Evolutionary conservation across 768 basidiomycete genomes (phyloP).

Genomic region (Suillus decipiens): DNA sequence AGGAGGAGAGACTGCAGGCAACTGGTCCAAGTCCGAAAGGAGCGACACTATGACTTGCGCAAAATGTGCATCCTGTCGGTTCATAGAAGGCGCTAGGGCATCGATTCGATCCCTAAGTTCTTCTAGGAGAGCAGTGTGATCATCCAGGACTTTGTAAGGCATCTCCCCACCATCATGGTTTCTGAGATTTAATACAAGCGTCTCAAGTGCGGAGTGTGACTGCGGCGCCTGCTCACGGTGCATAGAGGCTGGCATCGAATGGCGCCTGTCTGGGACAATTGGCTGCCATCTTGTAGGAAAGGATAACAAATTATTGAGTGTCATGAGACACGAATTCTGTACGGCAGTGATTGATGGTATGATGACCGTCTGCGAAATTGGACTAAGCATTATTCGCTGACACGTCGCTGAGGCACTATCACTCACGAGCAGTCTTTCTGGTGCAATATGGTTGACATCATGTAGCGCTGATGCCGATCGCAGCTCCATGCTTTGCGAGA

Average conservation of each 20-base stretch:
- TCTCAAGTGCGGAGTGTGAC: slow-evolving; percentile 53
- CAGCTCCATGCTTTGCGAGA: background rate
- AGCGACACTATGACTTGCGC: slow-evolving; percentile 71
- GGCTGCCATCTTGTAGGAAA: slow-evolving; percentile 32
- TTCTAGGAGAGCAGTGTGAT: slow-evolving; percentile 54
- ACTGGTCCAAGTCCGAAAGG: slow-evolving; percentile 64
- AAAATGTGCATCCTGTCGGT: slow-evolving; percentile 57
- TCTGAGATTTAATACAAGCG: slow-evolving; percentile 63
- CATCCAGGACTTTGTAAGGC: slow-evolving; percentile 41
- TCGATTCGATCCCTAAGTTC: slow-evolving; percentile 63
- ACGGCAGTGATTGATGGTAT: slow-evolving; percentile 74
- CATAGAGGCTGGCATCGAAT: slow-evolving; percentile 22
- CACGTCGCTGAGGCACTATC: background rate
- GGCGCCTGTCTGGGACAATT: slow-evolving; percentile 5
- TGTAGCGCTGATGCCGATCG: background rate
- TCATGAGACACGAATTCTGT: slow-evolving; percentile 73
- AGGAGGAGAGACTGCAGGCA: slow-evolving; percentile 40
- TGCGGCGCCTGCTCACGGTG: slow-evolving; percentile 33
- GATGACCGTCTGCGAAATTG: slow-evolving; percentile 50
- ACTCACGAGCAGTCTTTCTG: slow-evolving; percentile 4
- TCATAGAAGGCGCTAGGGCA: slow-evolving; percentile 43
- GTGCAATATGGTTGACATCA: background rate
- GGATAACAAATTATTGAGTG: slow-evolving; percentile 68
- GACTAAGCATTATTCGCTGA: background rate
- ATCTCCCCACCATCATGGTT: slow-evolving; percentile 41